phyloP scores from a whole-genome alignment of 805 yeast species.

The Yarrowia divulgata region DNA sequence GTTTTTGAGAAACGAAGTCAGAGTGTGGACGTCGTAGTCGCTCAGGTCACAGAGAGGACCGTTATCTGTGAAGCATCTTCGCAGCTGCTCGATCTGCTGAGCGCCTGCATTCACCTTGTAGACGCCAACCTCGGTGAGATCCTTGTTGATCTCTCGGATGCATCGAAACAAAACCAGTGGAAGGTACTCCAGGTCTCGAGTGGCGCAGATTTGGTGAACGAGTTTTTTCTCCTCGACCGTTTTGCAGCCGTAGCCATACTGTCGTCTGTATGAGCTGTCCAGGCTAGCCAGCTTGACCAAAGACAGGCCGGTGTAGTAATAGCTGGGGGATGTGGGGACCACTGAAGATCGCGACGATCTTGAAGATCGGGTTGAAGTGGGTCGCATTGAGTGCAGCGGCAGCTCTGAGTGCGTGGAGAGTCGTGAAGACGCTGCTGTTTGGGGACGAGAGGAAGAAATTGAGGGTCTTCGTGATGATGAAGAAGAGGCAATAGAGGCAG shows the following conservation, averaged over 20 bases:
- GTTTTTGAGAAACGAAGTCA: conserved; percentile 11
- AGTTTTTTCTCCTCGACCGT: conserved; percentile 15
- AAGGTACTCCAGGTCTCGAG: conserved; percentile 25
- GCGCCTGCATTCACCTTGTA: conserved; percentile 13
- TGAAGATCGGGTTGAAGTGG: neutral
- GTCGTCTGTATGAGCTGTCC: conserved; percentile 21
- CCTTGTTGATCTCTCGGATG: conserved; percentile 15
- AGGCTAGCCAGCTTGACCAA: conserved; percentile 6
- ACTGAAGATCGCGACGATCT: neutral
- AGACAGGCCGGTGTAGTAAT: conserved; percentile 7
- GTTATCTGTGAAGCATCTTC: conserved; percentile 10
- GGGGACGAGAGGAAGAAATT: neutral
- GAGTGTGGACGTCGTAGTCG: conserved; percentile 13
- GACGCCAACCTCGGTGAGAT: conserved; percentile 24
- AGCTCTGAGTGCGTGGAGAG: conserved; percentile 15
- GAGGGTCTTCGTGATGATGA: neutral
- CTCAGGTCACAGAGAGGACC: conserved; percentile 12
- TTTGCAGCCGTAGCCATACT: conserved; percentile 15
- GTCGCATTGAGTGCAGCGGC: conserved; percentile 3
- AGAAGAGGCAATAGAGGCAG: neutral
- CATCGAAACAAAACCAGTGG: conserved; percentile 25
- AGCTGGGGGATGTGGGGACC: neutral
- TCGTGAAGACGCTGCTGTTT: neutral
- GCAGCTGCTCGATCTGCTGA: conserved; percentile 1
- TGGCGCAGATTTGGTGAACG: conserved; percentile 25